Evolutionary conservation across 2,329 filamentous ascomycete species (phyloP).

Genomic region (Xylaria sp.): DNA sequence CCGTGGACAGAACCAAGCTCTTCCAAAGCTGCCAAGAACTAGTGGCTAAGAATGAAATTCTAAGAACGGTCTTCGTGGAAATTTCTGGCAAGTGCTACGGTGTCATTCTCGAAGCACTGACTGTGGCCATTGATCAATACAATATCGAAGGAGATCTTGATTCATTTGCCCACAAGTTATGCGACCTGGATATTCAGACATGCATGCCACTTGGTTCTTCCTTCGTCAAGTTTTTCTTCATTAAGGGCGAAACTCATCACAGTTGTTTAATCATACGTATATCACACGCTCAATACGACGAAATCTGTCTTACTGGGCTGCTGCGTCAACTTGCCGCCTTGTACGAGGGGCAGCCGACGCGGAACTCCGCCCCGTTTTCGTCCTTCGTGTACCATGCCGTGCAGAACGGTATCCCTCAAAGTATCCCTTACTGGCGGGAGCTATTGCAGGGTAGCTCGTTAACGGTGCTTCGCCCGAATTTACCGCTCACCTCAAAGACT

Average conservation of each 20-base stretch:
- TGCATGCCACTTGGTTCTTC: conserved; percentile 68
- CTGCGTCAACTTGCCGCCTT: conserved; percentile 69
- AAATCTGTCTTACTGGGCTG: conserved; percentile 72
- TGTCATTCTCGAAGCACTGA: conserved; percentile 67
- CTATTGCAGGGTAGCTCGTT: conserved; percentile 68
- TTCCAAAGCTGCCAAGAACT: conserved; percentile 64
- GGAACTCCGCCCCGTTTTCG: conserved; percentile 57
- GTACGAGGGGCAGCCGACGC: conserved; percentile 52
- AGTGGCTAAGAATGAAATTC: conserved; percentile 70
- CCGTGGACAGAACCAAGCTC: conserved; percentile 61
- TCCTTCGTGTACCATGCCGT: conserved; percentile 58
- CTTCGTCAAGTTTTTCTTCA: conserved; percentile 69
- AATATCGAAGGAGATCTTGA: conserved; percentile 63
- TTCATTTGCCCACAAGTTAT: conserved; percentile 64
- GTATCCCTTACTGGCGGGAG: conserved; percentile 70
- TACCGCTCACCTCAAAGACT: conserved; percentile 51
- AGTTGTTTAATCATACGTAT: conserved; percentile 68
- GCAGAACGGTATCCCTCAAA: conserved; percentile 56
- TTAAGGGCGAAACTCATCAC: conserved; percentile 53
- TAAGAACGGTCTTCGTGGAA: conserved; percentile 73
- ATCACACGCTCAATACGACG: conserved; percentile 77
- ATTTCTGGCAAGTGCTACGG: conserved; percentile 62
- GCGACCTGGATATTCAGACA: conserved; percentile 65
- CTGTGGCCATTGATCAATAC: conserved; percentile 62
- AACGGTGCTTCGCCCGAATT: conserved; percentile 55